These are phyloP conservation scores for Ophiosphaerella herpotricha DNA, from an alignment of 2,329 filamentous ascomycete species.

Conservation along the genomic window DNA sequence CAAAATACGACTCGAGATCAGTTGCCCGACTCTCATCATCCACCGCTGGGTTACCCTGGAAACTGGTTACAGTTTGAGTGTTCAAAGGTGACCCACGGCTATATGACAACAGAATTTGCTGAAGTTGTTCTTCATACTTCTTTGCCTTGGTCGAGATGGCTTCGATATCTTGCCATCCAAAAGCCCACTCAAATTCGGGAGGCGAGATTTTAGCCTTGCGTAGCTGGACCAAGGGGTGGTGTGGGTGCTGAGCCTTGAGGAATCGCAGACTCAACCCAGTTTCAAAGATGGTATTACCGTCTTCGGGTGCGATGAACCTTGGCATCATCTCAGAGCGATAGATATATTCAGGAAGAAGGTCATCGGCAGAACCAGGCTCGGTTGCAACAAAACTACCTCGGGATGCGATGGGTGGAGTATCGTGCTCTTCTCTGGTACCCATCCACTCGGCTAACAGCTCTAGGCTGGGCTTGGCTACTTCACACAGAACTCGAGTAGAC, in stretches of 20 bases:
- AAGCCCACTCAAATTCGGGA: constrained; percentile 69
- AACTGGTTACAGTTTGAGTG: background rate
- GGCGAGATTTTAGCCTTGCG: constrained; percentile 56
- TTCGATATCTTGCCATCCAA: constrained; percentile 72
- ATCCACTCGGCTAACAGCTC: constrained; percentile 75
- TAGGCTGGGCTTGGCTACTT: constrained; percentile 69
- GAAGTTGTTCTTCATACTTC: constrained; percentile 54
- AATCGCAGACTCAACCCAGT: constrained; percentile 77
- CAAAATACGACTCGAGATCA: constrained; percentile 29
- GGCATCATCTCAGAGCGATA: constrained; percentile 71
- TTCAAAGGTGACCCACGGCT: constrained; percentile 5
- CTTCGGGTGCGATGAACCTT: constrained; percentile 70
- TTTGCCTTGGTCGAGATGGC: constrained; percentile 65
- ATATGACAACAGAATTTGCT: constrained; percentile 35
- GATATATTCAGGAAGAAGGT: constrained; percentile 58
- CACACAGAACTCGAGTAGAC: constrained; percentile 68
- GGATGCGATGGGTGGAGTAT: constrained; percentile 29
- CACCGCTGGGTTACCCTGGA: background rate
- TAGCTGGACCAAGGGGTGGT: constrained; percentile 68
- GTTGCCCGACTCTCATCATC: constrained; percentile 1
- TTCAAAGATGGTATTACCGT: constrained; percentile 75
- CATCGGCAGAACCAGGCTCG: constrained; percentile 29
- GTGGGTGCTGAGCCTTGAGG: constrained; percentile 70
- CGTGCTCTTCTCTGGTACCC: constrained; percentile 59
- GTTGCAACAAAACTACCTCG: constrained; percentile 36